Percentiles rank a stretch among this genome's conserved stretches.
Evolutionary conservation across 2,329 filamentous ascomycete species (phyloP).

Genomic region (Ophiocordyceps polyrhachis-furcata): DNA sequence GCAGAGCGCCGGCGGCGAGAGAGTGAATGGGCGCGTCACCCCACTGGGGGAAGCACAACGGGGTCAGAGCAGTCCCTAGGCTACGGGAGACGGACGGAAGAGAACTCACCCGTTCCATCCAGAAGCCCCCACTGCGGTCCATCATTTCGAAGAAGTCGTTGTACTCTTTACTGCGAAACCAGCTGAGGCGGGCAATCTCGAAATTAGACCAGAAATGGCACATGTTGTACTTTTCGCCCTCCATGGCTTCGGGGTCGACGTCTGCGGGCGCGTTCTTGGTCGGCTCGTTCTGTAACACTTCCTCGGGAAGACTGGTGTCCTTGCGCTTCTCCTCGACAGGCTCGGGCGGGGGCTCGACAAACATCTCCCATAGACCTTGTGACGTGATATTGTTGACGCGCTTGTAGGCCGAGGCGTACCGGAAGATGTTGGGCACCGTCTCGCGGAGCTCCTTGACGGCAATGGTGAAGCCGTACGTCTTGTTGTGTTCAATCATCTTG

Average conservation of each 20-base stretch:
- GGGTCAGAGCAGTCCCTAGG: constrained; percentile 4
- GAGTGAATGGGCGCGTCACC: constrained; percentile 98
- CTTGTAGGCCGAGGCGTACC: constrained; percentile 97
- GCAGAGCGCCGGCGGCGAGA: constrained; percentile 74
- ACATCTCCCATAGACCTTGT: constrained; percentile 97
- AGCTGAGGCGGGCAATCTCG: constrained; percentile 85
- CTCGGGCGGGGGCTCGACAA: constrained; percentile 53
- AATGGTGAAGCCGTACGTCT: constrained; percentile 98
- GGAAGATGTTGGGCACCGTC: constrained; percentile 96
- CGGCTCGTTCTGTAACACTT: constrained; percentile 61
- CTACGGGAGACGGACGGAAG: neutral
- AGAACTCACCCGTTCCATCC: constrained; percentile 76
- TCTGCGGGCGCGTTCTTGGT: constrained; percentile 52
- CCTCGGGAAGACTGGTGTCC: constrained; percentile 55
- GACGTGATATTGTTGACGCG: constrained; percentile 78
- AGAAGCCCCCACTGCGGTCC: constrained; percentile 94
- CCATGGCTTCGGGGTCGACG: constrained; percentile 85
- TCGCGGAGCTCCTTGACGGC: constrained; percentile 95
- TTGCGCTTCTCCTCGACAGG: constrained; percentile 42
- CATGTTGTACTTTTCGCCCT: constrained; percentile 98
- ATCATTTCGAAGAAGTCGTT: constrained; percentile 98
- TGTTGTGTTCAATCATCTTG: constrained; percentile 84
- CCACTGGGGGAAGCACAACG: constrained; percentile 43
- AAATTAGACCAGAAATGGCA: constrained; percentile 99
- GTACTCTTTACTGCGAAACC: constrained; percentile 94